phyloP scores from a whole-genome alignment of 2,329 filamentous ascomycete species.

The Fusarium sp. region DNA sequence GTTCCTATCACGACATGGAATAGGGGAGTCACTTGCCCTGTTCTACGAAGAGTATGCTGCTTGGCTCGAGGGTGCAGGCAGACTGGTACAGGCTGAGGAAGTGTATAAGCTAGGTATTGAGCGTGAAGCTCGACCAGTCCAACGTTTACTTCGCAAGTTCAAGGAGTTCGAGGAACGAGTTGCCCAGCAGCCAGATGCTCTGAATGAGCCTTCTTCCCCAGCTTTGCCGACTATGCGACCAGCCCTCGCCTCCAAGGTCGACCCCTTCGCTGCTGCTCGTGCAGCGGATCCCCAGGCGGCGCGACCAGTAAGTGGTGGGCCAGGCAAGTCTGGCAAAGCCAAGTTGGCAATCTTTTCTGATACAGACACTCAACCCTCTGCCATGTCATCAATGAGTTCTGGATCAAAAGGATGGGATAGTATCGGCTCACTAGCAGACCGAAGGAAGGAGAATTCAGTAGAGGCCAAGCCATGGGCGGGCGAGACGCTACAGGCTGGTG shows the following conservation, averaged over 20 bases:
- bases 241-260: constrained; percentile 85
- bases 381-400: constrained; percentile 65
- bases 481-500: constrained; percentile 88
- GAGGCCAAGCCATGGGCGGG: constrained; percentile 92
- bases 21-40: constrained; percentile 87
- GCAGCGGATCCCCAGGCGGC: constrained; percentile 76
- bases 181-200: constrained; percentile 72
- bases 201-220: constrained; percentile 82
- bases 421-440: constrained; percentile 86
- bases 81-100: constrained; percentile 93
- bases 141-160: constrained; percentile 88
- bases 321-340: constrained; percentile 76
- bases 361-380: constrained; percentile 70
- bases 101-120: constrained; percentile 93
- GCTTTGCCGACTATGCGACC: constrained; percentile 86
- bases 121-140: constrained; percentile 83
- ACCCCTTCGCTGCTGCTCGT: constrained; percentile 77
- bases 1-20: constrained; percentile 87
- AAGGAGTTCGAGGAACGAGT: constrained; percentile 87
- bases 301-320: constrained; percentile 61
- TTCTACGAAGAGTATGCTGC: constrained; percentile 98
- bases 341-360: constrained; percentile 96
- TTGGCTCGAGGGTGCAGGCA: constrained; percentile 86
- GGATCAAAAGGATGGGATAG: constrained; percentile 86
- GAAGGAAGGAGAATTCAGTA: constrained; percentile 93